Evolutionary conservation across 2,329 filamentous ascomycete genomes (phyloP).

Genomic region (Botryotinia narcissicola): DNA sequence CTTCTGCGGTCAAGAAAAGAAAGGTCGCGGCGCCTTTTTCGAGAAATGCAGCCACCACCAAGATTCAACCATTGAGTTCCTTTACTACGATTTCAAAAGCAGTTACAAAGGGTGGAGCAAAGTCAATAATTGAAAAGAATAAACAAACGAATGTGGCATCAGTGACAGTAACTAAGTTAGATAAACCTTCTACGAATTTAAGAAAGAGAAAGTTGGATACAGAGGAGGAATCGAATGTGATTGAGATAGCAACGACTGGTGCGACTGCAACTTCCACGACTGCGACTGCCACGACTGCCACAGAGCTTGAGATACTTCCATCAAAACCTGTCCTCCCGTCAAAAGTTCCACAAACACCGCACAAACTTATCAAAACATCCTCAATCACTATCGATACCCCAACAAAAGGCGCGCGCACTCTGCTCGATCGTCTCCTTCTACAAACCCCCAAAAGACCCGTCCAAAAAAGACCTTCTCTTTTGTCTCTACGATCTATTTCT

Average conservation of each 20-base stretch:
- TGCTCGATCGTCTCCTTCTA: slow-evolving; percentile 37
- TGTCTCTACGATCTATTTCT: slow-evolving; percentile 23
- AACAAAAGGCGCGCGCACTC: slow-evolving; percentile 35
- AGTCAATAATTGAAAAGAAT: slow-evolving; percentile 39
- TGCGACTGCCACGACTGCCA: neutral
- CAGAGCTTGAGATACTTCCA: slow-evolving; percentile 25
- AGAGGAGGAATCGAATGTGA: slow-evolving; percentile 25
- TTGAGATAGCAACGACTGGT: slow-evolving; percentile 16
- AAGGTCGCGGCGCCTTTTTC: slow-evolving; percentile 31
- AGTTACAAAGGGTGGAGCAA: slow-evolving; percentile 35
- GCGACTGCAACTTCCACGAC: slow-evolving; percentile 1
- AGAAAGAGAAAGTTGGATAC: slow-evolving; percentile 37
- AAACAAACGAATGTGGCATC: slow-evolving; percentile 32
- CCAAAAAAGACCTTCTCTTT: slow-evolving; percentile 29
- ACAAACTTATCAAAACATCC: slow-evolving; percentile 26
- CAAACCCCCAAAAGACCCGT: slow-evolving; percentile 19
- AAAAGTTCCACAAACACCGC: slow-evolving; percentile 32
- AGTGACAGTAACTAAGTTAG: slow-evolving; percentile 40
- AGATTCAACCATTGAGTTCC: slow-evolving; percentile 40
- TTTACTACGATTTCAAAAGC: slow-evolving; percentile 47
- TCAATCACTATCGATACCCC: slow-evolving; percentile 33
- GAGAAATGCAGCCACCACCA: slow-evolving; percentile 23
- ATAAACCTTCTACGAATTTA: slow-evolving; percentile 35
- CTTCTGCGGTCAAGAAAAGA: slow-evolving; percentile 34
- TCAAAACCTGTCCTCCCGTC: slow-evolving; percentile 19